Base-by-base conservation (phyloP, 257 asterid genomes). In the Haberlea rhodopensis region DNA sequence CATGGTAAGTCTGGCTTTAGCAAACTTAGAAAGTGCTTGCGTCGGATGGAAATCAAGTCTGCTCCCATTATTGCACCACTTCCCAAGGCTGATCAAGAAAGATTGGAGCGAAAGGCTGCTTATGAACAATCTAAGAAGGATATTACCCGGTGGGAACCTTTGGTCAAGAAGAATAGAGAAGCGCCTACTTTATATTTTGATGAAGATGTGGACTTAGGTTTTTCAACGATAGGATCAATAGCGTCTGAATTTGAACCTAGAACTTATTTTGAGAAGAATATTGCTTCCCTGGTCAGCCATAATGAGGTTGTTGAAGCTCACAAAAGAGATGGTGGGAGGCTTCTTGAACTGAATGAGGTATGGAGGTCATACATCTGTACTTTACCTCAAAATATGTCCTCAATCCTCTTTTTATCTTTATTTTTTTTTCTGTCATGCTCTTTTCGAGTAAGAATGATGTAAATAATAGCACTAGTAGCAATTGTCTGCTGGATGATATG, bases 261-360 rank as follows among this genome's bases (percentile, higher is more conserved):
- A 71, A 85, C 83, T 80, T 91, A 84, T 31, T 89, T 92, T 76
- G 97, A 92, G 85, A 92, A 79, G 86, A 83, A 80, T 65, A 92
- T 92, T 71, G 91, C 91, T 53, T 81, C 87, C 9, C 67, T 87
- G 68, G 79, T 85, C 57, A 82, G 76, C 72, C 81, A 83, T 62
- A 79, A 63, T 34, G 94, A 87, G 37, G 74, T 92, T 28, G 94
- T 83, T 73, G 97, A 89, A 55, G 97, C 97, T 67, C 91, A 89
- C 78, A 74, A 57, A 55, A 81, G 73, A 32, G 99, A 92, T 73
- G 99, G 97, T 69, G 97, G 95, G 34, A 87, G 85, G 72, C 94
- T 89, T 79, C 95, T 92, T 74, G 97, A 92, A 79, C 72, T 89
- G 68, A 92, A 92, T 75, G 81, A 92, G 96, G 99, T 87, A 80